phyloP scores from a whole-genome alignment of 1,284 basidiomycete species.

The Cryptococcus sp. region DNA sequence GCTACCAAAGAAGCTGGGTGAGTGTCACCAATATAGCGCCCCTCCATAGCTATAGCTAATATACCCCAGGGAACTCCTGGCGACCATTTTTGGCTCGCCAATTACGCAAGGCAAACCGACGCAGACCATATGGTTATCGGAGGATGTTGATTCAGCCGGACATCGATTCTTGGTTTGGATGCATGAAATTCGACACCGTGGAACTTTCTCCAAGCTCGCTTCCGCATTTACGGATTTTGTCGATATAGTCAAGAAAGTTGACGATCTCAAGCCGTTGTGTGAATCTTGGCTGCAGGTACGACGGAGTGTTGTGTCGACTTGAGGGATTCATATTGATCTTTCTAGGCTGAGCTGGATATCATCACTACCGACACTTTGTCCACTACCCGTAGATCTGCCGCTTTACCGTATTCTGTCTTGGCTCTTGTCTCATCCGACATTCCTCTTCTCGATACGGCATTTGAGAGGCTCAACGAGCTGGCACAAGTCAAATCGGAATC shows the following conservation, averaged over 20 bases:
- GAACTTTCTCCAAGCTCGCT: constrained; percentile 44
- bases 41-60: not conserved
- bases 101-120: constrained; percentile 5
- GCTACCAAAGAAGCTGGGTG: constrained; percentile 44
- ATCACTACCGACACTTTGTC: constrained; percentile 38
- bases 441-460: constrained; percentile 27
- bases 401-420: constrained; percentile 40
- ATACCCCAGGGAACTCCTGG: constrained; percentile 34
- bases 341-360: constrained; percentile 30
- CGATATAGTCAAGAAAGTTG: constrained; percentile 19
- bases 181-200: constrained; percentile 45
- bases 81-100: constrained; percentile 25
- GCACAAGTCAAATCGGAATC: constrained; percentile 25
- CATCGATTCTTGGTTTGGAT: constrained; percentile 39
- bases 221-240: constrained; percentile 34
- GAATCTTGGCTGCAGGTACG: constrained; percentile 36
- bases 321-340: not conserved
- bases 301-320: too few species aligned
- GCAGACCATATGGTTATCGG: constrained; percentile 27
- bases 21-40: constrained; percentile 5
- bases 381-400: constrained; percentile 45
- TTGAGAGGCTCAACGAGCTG: constrained; percentile 26
- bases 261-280: constrained; percentile 16
- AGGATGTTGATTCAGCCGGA: constrained; percentile 31
- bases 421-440: constrained; percentile 33